These are phyloP conservation scores for Pichia sp. DNA, from an alignment of 1,139 yeast species.

Conservation along the genomic window DNA sequence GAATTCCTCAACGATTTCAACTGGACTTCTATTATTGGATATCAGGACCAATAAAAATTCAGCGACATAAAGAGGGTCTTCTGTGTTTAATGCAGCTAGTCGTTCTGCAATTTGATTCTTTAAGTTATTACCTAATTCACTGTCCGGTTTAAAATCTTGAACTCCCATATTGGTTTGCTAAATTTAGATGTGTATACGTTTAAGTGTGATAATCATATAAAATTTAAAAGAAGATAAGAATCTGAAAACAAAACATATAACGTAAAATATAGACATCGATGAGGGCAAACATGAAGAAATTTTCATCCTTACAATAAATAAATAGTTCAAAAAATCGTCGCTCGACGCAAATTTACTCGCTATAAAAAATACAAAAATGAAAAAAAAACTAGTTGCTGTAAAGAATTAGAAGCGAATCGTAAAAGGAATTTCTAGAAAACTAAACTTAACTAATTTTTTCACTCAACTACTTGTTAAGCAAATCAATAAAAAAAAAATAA, in stretches of 20 bases:
- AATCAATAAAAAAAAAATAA: too few relatives aligned
- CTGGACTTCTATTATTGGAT: conserved; percentile 60
- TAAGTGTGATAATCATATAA: not conserved
- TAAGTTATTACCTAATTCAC: conserved; percentile 26
- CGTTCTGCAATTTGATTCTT: conserved; percentile 24
- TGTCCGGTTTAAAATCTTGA: conserved; percentile 23
- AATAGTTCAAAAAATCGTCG: not conserved
- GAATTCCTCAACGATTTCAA: conserved; percentile 61
- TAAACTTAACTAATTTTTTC: too few relatives aligned
- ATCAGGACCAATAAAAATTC: conserved; percentile 72
- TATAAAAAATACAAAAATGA: too few relatives aligned
- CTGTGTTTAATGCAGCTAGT: conserved; percentile 33
- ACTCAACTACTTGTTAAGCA: too few relatives aligned
- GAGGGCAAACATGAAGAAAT: not conserved
- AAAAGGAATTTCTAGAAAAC: too few relatives aligned
- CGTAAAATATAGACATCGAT: too few relatives aligned
- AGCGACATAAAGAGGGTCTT: conserved; percentile 73
- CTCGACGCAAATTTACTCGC: not conserved
- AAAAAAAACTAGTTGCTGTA: too few relatives aligned
- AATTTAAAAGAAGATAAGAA: not conserved
- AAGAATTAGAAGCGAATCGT: too few relatives aligned
- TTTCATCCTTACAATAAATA: too few relatives aligned
- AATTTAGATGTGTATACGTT: not conserved
- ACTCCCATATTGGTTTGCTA: conserved; percentile 10
- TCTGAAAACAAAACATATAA: too few relatives aligned